Evolutionary conservation across 169 alveolate species (phyloP).

Genomic region (Babesia bigemina): DNA sequence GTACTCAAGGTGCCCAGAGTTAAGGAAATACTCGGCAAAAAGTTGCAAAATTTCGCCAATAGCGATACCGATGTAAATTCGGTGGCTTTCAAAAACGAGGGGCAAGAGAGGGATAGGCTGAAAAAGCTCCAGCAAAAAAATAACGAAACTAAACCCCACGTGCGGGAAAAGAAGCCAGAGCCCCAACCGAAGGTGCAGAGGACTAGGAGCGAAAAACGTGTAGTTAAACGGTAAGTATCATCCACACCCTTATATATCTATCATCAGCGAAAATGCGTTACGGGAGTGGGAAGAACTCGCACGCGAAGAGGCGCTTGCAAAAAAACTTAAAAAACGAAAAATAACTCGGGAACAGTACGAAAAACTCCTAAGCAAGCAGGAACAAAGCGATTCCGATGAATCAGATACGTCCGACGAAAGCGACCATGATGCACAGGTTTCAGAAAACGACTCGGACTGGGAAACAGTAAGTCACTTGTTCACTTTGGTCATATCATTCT

Average conservation of each 20-base stretch:
- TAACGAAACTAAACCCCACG: neutral
- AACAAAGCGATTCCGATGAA: neutral
- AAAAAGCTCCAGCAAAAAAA: conserved; percentile 8
- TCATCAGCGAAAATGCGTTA: conserved; percentile 14
- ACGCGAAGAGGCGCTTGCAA: conserved; percentile 78
- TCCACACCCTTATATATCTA: neutral
- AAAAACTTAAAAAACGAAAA: conserved; percentile 85
- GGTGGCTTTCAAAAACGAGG: conserved; percentile 52
- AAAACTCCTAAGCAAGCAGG: conserved; percentile 16
- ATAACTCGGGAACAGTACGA: conserved; percentile 41
- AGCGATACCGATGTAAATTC: conserved; percentile 25
- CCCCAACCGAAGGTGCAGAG: conserved; percentile 24
- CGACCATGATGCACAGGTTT: neutral
- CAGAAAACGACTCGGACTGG: conserved; percentile 37
- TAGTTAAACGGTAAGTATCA: conserved; percentile 49
- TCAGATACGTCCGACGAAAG: conserved; percentile 3
- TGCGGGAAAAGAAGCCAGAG: neutral
- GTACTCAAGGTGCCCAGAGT: conserved; percentile 91
- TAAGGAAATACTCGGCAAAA: conserved; percentile 86
- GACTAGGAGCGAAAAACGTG: conserved; percentile 78
- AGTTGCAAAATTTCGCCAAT: conserved; percentile 30
- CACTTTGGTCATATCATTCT: neutral
- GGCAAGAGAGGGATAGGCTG: conserved; percentile 43
- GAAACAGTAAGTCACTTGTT: conserved; percentile 13
- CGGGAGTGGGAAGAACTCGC: conserved; percentile 65